Evolutionary conservation across 2,329 filamentous ascomycete species (phyloP).

Genomic region (Pezicula radicicola): DNA sequence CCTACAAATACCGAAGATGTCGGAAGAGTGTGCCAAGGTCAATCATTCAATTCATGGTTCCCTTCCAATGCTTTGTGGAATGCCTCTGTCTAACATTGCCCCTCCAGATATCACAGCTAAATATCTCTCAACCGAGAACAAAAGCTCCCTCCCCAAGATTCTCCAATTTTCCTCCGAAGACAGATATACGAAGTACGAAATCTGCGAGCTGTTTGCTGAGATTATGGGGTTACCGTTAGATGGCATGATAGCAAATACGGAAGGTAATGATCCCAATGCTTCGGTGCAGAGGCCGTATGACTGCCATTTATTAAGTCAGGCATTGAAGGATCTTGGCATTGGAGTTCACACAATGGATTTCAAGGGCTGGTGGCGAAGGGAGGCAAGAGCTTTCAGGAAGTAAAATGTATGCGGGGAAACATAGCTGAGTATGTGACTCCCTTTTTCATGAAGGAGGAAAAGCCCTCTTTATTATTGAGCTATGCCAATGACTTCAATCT

Average conservation of each 20-base stretch:
- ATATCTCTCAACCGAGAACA: constrained; percentile 53
- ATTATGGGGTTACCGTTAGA: constrained; percentile 73
- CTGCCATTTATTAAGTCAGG: constrained; percentile 78
- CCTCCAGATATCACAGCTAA: constrained; percentile 63
- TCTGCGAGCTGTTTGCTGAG: constrained; percentile 73
- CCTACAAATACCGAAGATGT: constrained; percentile 90
- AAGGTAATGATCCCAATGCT: constrained; percentile 69
- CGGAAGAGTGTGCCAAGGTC: constrained; percentile 70
- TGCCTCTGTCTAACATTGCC: constrained; percentile 3
- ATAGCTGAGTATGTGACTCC: background rate
- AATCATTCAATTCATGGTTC: constrained; percentile 21
- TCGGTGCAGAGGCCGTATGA: constrained; percentile 80
- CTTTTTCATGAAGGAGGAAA: background rate
- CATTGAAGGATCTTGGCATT: constrained; percentile 70
- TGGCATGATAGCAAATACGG: constrained; percentile 65
- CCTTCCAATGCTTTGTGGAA: constrained; percentile 4
- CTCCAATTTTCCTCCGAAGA: constrained; percentile 89
- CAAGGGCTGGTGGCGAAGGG: constrained; percentile 73
- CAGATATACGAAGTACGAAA: constrained; percentile 84
- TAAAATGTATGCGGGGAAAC: constrained; percentile 5
- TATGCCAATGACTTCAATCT: too few relatives aligned
- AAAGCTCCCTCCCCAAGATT: constrained; percentile 58
- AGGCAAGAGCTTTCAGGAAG: constrained; percentile 51
- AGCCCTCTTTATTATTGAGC: too few relatives aligned
- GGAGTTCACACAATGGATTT: constrained; percentile 74